A percentile compares a stretch with the other conserved stretches of the same genome.
Conservation (phyloP, 2,329 filamentous ascomycete species). For the Phialocephala subalpina region DNA sequence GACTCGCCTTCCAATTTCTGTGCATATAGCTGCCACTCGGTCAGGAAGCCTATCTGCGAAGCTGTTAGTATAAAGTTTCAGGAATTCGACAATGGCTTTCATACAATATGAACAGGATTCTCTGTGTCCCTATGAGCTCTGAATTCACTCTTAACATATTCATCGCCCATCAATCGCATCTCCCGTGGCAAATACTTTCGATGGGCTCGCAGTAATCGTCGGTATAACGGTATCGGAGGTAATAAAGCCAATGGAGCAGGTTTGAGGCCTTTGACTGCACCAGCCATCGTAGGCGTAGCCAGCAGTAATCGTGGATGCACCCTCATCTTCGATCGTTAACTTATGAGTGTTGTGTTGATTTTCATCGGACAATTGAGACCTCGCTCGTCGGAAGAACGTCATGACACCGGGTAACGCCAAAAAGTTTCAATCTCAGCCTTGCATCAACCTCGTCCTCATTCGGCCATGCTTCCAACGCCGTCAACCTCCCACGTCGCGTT, state of each 20-base stretch:
- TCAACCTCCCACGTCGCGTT: conserved; percentile 92
- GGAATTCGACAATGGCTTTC: not conserved
- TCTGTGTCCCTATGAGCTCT: conserved; percentile 83
- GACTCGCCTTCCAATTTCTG: conserved; percentile 88
- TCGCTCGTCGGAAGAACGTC: conserved; percentile 4
- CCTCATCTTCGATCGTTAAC: conserved; percentile 34
- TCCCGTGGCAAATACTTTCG: conserved; percentile 78
- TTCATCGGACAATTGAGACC: not conserved
- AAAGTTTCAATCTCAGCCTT: conserved; percentile 25
- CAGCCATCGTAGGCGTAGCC: conserved; percentile 37
- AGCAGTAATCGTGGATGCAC: conserved; percentile 34
- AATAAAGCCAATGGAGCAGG: conserved; percentile 42
- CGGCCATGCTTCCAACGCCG: conserved; percentile 86
- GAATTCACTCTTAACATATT: conserved; percentile 94
- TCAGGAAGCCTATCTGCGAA: conserved; percentile 87
- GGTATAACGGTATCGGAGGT: conserved; percentile 78
- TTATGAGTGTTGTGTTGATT: not conserved
- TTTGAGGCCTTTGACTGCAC: conserved; percentile 33
- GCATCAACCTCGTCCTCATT: conserved; percentile 16
- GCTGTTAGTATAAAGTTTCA: conserved; percentile 12
- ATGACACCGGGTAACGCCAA: not conserved
- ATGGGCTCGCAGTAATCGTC: conserved; percentile 86
- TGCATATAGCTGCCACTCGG: conserved; percentile 95
- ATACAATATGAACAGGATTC: conserved; percentile 89
- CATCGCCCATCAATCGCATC: conserved; percentile 84